Conservation (phyloP, 257 asterid genomes). For the Capsicum rhomboideum region DNA sequence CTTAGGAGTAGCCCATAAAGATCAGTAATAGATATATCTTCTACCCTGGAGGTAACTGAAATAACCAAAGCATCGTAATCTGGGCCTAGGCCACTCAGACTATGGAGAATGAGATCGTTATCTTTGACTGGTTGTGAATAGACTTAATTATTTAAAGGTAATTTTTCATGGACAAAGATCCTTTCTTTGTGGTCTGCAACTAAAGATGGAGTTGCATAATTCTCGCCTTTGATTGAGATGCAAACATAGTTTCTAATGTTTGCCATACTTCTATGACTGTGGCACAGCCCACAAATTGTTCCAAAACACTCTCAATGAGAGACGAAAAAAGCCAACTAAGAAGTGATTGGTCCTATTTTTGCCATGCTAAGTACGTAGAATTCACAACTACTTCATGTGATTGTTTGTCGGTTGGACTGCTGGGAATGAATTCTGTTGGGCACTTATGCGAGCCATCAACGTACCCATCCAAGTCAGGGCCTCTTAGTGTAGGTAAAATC, state of each 20-base stretch:
- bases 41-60: too few relatives aligned
- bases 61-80: too few relatives aligned
- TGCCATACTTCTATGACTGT: not conserved
- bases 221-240: not conserved
- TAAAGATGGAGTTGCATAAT: not conserved
- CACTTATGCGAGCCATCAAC: not conserved
- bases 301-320: not conserved
- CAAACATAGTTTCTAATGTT: not conserved
- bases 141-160: not conserved
- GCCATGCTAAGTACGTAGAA: not conserved
- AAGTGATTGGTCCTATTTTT: not conserved
- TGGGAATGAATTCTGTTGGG: not conserved
- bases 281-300: too few relatives aligned
- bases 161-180: not conserved
- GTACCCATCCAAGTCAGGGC: not conserved
- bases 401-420: not conserved
- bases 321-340: not conserved
- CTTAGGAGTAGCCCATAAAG: too few relatives aligned
- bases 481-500: not conserved
- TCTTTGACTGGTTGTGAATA: not conserved
- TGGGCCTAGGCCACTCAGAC: too few relatives aligned
- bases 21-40: too few relatives aligned
- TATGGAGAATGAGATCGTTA: too few relatives aligned
- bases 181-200: not conserved
- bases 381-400: not conserved